Evolutionary conservation across 805 yeast species (phyloP).

Genomic region (Candida khao-thaluensis): DNA sequence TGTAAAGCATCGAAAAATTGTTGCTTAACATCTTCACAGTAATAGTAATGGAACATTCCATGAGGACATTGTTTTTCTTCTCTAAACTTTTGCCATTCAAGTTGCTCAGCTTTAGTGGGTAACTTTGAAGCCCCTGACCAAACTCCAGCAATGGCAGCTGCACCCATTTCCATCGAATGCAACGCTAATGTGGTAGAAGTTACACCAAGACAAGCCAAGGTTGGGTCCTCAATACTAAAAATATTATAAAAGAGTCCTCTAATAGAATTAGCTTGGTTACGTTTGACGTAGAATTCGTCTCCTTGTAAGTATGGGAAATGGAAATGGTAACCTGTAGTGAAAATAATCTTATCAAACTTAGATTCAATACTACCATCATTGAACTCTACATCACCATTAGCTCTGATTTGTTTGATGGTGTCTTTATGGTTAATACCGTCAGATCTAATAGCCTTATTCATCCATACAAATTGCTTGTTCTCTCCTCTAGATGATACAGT

Average conservation of each 20-base stretch:
- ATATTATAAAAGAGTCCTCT: conserved; percentile 40
- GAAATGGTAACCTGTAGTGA: conserved; percentile 53
- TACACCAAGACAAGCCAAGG: conserved; percentile 41
- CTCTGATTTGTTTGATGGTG: conserved; percentile 20
- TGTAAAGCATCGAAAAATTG: conserved; percentile 27
- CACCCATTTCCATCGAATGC: conserved; percentile 49
- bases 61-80: conserved; percentile 21
- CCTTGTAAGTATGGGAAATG: conserved; percentile 42
- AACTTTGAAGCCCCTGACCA: conserved; percentile 42
- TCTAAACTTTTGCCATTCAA: conserved; percentile 29
- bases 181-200: conserved; percentile 45
- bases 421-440: conserved; percentile 32
- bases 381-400: conserved; percentile 26
- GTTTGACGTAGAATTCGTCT: conserved; percentile 8
- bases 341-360: conserved; percentile 39
- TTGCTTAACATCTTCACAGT: conserved; percentile 22
- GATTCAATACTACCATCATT: conserved; percentile 25
- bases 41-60: conserved; percentile 35
- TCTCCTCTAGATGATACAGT: conserved; percentile 28
- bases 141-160: conserved; percentile 59
- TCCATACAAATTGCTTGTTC: conserved; percentile 31
- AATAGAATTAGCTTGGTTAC: conserved; percentile 25
- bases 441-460: conserved; percentile 38
- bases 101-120: conserved; percentile 43
- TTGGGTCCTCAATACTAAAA: conserved; percentile 43